phyloP scores from a whole-genome alignment of 2,329 filamentous ascomycete genomes.

The Ramularia collo-cygni region DNA sequence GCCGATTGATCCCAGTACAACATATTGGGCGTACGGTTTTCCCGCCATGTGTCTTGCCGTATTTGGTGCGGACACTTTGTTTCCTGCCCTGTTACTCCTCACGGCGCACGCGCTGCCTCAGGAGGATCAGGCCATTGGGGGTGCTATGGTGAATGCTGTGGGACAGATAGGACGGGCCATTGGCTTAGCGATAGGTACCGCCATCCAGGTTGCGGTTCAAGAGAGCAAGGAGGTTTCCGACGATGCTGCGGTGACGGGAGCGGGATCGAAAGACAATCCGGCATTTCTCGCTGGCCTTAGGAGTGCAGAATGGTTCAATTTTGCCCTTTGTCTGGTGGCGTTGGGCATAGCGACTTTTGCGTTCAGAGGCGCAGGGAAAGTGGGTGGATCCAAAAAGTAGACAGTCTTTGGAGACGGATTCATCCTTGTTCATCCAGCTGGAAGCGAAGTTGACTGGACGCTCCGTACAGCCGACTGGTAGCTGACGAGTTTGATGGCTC shows the following conservation, averaged over 20 bases:
- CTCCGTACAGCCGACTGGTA: conserved; percentile 57
- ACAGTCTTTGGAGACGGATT: background rate
- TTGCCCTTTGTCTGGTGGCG: conserved; percentile 31
- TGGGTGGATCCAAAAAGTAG: conserved; percentile 20
- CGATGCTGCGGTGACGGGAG: conserved; percentile 24
- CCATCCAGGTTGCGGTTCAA: conserved; percentile 55
- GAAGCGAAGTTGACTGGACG: conserved; percentile 10
- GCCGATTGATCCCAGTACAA: conserved; percentile 53
- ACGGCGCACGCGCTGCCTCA: conserved; percentile 55
- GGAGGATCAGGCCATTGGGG: conserved; percentile 61
- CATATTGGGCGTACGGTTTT: conserved; percentile 62
- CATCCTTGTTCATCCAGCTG: background rate
- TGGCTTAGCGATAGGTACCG: conserved; percentile 59
- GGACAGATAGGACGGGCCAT: conserved; percentile 60
- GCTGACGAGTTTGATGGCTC: conserved; percentile 60
- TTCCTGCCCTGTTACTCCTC: conserved; percentile 60
- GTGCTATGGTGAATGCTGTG: conserved; percentile 60
- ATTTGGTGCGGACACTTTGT: conserved; percentile 60
- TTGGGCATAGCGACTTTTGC: conserved; percentile 29
- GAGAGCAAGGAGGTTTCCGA: conserved; percentile 29
- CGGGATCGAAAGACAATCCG: conserved; percentile 18
- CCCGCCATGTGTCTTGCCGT: conserved; percentile 60
- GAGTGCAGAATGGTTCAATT: conserved; percentile 36
- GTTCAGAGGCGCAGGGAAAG: conserved; percentile 27
- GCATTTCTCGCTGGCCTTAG: conserved; percentile 34